phyloP scores from a whole-genome alignment of 345 rosid species.

The Diplotaxis tenuifolia region DNA sequence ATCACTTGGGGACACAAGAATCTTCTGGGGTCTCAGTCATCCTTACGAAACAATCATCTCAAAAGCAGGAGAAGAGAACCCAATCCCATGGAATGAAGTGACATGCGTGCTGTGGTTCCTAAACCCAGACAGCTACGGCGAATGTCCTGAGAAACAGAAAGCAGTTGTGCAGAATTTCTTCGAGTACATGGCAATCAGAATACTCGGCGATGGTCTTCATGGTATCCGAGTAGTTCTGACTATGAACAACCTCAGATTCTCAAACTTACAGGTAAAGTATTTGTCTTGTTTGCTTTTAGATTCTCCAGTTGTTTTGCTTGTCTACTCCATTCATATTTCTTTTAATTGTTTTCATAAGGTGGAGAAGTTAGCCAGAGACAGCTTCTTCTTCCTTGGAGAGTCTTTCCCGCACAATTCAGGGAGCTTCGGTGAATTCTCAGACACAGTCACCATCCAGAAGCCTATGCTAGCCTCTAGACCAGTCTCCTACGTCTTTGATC shows the following conservation, averaged over 20 bases:
- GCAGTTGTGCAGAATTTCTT: conserved; percentile 59
- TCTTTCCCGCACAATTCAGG: conserved; percentile 67
- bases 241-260: conserved; percentile 76
- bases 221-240: conserved; percentile 55
- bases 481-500: conserved; percentile 62
- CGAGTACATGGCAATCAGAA: conserved; percentile 65
- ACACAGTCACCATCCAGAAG: conserved; percentile 40
- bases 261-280: conserved; percentile 62
- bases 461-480: conserved; percentile 60
- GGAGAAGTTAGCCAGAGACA: conserved; percentile 68
- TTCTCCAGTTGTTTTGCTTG: background rate
- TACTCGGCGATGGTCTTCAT: conserved; percentile 53
- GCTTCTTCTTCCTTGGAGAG: conserved; percentile 76
- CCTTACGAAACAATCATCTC: conserved; percentile 66
- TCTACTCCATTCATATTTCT: background rate
- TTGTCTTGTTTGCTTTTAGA: background rate
- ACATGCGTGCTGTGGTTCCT: conserved; percentile 74
- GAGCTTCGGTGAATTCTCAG: conserved; percentile 60
- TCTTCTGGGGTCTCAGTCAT: conserved; percentile 67
- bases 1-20: conserved; percentile 45
- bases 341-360: conserved; percentile 41
- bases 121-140: conserved; percentile 45
- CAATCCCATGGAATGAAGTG: conserved; percentile 68
- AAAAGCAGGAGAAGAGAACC: conserved; percentile 39
- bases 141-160: conserved; percentile 54